Evolutionary conservation across 148 eudicot genomes (phyloP).

Genomic region (Agrostemma githago): DNA sequence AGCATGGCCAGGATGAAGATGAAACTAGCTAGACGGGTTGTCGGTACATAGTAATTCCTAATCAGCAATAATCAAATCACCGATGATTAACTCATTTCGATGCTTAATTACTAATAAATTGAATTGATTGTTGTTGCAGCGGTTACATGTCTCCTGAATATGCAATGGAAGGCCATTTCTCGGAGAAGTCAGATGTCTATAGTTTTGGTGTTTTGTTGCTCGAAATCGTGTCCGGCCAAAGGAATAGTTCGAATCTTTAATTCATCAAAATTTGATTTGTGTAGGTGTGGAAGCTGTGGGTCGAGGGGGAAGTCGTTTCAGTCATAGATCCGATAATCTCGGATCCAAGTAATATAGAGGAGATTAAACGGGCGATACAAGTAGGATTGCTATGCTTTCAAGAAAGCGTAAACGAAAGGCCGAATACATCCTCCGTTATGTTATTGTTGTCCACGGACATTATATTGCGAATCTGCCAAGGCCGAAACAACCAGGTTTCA

Average conservation of each 20-base stretch:
- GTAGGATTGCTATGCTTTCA: conserved; percentile 14
- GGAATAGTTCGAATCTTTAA: too few relatives aligned
- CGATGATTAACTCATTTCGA: too few relatives aligned
- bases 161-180: neutral
- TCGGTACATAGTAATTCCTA: too few relatives aligned
- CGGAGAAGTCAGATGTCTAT: neutral
- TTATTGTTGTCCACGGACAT: conserved; percentile 9
- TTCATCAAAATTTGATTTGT: too few relatives aligned
- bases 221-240: too few relatives aligned
- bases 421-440: conserved; percentile 4
- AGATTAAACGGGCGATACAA: conserved; percentile 1
- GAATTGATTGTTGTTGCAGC: too few relatives aligned
- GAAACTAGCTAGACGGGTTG: too few relatives aligned
- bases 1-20: too few relatives aligned
- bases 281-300: conserved; percentile 18
- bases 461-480: neutral
- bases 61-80: too few relatives aligned
- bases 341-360: neutral
- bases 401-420: conserved; percentile 10
- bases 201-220: too few relatives aligned
- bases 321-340: conserved; percentile 8
- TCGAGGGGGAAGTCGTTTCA: conserved; percentile 4
- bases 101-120: too few relatives aligned
- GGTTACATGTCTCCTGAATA: neutral
- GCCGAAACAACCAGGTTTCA: conserved; percentile 10